These are phyloP conservation scores for Mycena galopus DNA, from an alignment of 768 basidiomycete species.

Conservation along the genomic window DNA sequence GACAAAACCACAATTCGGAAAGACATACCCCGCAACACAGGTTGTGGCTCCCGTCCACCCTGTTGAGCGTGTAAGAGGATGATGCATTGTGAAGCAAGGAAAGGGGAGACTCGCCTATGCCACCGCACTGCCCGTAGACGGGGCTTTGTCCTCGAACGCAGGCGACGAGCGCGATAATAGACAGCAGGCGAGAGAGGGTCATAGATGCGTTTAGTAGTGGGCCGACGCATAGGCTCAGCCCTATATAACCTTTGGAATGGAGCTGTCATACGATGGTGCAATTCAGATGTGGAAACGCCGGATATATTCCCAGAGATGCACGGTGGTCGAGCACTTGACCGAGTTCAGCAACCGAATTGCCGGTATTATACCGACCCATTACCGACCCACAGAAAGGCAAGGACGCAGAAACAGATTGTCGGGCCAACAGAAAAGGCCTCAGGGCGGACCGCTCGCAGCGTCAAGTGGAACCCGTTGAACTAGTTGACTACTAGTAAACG, in stretches of 20 bases:
- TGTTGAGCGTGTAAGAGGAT: not conserved
- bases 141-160: constrained; percentile 1
- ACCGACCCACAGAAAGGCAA: not conserved
- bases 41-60: constrained; percentile 50
- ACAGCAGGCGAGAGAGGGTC: not conserved
- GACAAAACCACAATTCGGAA: not conserved
- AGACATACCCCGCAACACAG: constrained; percentile 54
- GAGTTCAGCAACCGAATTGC: not conserved
- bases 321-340: not conserved
- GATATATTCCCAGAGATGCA: constrained; percentile 8
- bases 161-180: constrained; percentile 1
- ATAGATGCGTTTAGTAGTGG: not conserved
- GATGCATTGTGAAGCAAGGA: too few species aligned
- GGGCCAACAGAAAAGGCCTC: not conserved
- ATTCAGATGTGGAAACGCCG: not conserved
- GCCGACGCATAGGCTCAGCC: not conserved
- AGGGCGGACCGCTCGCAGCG: too few species aligned
- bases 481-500: too few species aligned
- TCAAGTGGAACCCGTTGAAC: too few species aligned
- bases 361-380: not conserved
- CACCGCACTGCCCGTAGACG: constrained; percentile 19
- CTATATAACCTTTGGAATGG: not conserved
- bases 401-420: not conserved
- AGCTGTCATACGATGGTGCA: constrained; percentile 4
- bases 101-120: not conserved